Base-by-base conservation (phyloP, 768 basidiomycete genomes). In the Baorangia bicolor region DNA sequence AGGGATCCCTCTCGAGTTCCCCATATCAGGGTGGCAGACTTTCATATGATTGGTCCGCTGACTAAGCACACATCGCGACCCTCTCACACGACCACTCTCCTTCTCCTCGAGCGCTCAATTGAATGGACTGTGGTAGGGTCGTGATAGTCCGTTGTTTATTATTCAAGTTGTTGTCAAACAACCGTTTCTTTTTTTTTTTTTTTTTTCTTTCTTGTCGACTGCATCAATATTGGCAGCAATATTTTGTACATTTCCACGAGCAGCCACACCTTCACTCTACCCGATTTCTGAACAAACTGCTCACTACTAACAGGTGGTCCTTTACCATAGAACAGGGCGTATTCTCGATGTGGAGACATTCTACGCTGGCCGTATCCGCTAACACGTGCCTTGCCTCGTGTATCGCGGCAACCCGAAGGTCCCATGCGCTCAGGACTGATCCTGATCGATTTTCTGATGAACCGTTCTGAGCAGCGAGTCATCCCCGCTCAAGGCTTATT, bases 41-140 rank as follows among this genome's bases (percentile, higher is more conserved):
- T 40, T 39, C 67, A 67, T 71, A 64, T 71, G 67, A 69, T 69
- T 71, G 65, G 61, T 34, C 11, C 5, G 70, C 51, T 69, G 63
- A 72, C 70, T 68, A 64, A 69, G 48, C 63, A 28, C 63, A 28
- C 2, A 4, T 9, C 18, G 8, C 18, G 7, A 45, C 31, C 28
- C 20, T 31, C 27, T 35, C 65, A 64, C 62, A 30, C 64, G 64
- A 66, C 61, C 47, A 40, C n/a, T n/a, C n/a, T n/a, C n/a, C n/a
- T n/a, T n/a, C n/a, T n/a, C n/a, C n/a, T n/a, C n/a, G n/a, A n/a
- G n/a, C n/a, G n/a, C n/a, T n/a, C n/a, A n/a, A n/a, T n/a, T n/a
- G n/a, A n/a, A 38, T 44, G 10, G 23, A 11, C 14, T 23, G 8
- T 16, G 23, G 21, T 41, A 25, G 40, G 12, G 30, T 30, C 30